Percentiles rank a stretch among this genome's conserved stretches.
Evolutionary conservation across 1,284 basidiomycete species (phyloP).

Genomic region (Microstroma glucosiphilum): DNA sequence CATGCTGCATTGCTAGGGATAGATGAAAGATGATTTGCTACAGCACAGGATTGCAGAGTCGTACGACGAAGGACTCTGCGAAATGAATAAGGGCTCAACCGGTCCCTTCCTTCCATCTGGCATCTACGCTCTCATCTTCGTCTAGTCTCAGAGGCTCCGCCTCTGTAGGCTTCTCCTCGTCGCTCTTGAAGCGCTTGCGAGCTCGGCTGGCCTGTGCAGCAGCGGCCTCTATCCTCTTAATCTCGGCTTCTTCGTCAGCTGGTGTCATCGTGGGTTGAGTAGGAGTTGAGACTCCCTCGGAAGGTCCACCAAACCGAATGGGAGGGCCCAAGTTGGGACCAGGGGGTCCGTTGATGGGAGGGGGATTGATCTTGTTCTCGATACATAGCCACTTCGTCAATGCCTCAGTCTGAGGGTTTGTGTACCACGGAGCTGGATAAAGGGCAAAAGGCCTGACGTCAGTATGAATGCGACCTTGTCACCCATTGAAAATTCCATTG

Average conservation of each 20-base stretch:
- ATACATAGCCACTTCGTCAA: constrained; percentile 74
- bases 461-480: background rate
- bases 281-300: constrained; percentile 5
- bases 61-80: too few relatives aligned
- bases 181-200: too few relatives aligned
- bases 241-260: background rate
- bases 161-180: background rate
- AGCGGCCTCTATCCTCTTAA: background rate
- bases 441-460: background rate
- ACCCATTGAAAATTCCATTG: constrained; percentile 9
- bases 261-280: background rate
- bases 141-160: constrained; percentile 11
- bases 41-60: too few relatives aligned
- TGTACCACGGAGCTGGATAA: constrained; percentile 65
- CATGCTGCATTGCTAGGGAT: too few relatives aligned
- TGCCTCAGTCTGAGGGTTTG: constrained; percentile 83
- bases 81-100: constrained; percentile 7
- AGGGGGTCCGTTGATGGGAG: background rate
- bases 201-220: too few relatives aligned
- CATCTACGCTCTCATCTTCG: constrained; percentile 21
- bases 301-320: constrained; percentile 8
- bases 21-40: too few relatives aligned
- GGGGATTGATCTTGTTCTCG: constrained; percentile 69
- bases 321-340: background rate
- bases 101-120: constrained; percentile 32